Base-by-base conservation (phyloP, 257 asterid genomes). In the Verbena officinalis region DNA sequence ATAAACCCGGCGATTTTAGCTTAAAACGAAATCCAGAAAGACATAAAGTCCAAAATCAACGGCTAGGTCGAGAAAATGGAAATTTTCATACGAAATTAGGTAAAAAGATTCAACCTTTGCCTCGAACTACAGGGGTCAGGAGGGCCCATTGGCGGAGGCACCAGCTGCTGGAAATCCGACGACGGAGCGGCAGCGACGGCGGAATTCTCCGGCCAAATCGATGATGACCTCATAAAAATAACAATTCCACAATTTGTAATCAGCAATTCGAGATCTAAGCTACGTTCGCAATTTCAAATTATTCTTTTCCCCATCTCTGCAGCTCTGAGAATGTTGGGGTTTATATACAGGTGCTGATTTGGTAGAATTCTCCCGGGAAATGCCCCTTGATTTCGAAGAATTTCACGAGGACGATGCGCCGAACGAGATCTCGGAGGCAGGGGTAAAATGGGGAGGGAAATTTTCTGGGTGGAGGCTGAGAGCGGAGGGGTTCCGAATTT, bases 141-240 rank as follows among this genome's bases (percentile, higher is more conserved):
- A 24, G 80, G 72, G 44, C 65, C 74, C 71, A 14, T 55, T 36
- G 80, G 73, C 1, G 67, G 72, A 51, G 65, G 76, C 57, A 67
- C 77, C 53, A 67, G 70, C 68, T 59, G 88, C 67, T 20, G 79
- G 43, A 65, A 74, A 61, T 62, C 52, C 34, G 81, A 76, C 42
- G 85, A 65, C 23, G 85, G 71, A 15, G 87, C 55, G 48, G n/a
- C n/a, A n/a, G n/a, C n/a, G n/a, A n/a, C n/a, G n/a, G 76, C 52
- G 30, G 83, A 80, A 81, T 86, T 80, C 45, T 86, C 96, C 81
- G 83, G 70, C 87, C 77, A 75, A 48, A 51, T 42, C 58, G 85
- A 69, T 42, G 86, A 75, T 72, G 89, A 81, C 83, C 89, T 86
- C 96, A 89, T 89, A 17, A 51, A 45, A 55, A 64, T 58, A 38